Conservation (phyloP, 2,329 filamentous ascomycete species). For the Sarocladium oryzae region DNA sequence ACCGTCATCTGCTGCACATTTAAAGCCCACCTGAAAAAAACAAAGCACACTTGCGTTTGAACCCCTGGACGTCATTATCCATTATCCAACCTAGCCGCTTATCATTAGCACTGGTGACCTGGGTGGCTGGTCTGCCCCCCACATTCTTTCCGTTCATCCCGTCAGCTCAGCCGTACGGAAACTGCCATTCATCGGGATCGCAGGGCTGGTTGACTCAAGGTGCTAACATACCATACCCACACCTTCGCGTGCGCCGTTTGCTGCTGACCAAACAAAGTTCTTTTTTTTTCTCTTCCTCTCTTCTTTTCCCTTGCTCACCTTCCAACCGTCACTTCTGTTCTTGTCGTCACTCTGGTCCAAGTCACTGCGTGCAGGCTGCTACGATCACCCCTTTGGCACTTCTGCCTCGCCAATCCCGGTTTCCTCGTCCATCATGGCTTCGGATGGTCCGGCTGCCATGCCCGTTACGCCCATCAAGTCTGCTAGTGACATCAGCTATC, state of each 20-base stretch:
- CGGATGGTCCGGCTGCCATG: neutral
- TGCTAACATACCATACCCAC: conserved; percentile 3
- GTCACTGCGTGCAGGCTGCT: no score
- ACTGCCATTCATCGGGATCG: neutral
- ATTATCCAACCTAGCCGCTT: neutral
- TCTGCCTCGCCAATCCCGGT: neutral
- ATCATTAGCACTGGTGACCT: neutral
- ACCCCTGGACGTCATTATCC: neutral
- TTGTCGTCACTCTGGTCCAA: neutral
- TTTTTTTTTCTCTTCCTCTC: neutral
- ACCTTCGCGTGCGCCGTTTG: neutral
- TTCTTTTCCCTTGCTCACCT: neutral
- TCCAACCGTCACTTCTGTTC: neutral
- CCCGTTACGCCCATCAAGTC: conserved; percentile 13
- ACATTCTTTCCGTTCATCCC: conserved; percentile 6
- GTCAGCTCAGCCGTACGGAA: neutral
- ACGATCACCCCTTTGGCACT: neutral
- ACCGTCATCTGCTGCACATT: no score
- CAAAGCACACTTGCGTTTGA: neutral
- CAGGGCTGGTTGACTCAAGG: conserved; percentile 3
- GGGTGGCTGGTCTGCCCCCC: neutral
- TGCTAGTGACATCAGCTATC: conserved; percentile 47
- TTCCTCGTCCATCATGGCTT: neutral
- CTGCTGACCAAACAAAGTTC: neutral
- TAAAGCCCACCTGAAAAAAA: no score